Conservation (phyloP, 148 eudicot genomes). For the Rhododendron griersonianum region DNA sequence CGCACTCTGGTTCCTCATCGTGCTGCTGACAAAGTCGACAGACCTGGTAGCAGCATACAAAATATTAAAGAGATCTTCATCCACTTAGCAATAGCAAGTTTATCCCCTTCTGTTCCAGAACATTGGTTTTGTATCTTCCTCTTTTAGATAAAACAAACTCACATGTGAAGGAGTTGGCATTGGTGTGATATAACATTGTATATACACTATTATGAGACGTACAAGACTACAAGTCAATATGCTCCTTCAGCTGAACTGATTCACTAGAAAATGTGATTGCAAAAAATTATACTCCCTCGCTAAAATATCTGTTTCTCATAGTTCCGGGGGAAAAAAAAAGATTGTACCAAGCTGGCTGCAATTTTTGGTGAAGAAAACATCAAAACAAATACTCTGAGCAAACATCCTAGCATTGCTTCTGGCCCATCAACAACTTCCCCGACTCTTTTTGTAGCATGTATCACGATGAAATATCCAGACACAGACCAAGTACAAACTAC, state of each 20-base stretch:
- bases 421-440: background rate
- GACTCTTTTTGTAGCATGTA: background rate
- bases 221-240: background rate
- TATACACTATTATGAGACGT: background rate
- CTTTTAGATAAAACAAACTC: background rate
- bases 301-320: background rate
- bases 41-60: conserved; percentile 46
- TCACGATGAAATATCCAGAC: background rate
- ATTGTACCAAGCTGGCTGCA: background rate
- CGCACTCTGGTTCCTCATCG: conserved; percentile 75
- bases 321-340: background rate
- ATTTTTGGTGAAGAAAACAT: background rate
- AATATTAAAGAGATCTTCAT: background rate
- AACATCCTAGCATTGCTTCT: background rate
- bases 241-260: background rate
- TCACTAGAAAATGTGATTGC: background rate
- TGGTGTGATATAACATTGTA: background rate
- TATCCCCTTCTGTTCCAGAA: background rate
- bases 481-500: background rate
- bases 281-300: background rate
- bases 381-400: background rate
- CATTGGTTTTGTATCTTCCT: background rate
- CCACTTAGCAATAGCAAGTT: background rate
- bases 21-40: conserved; percentile 91
- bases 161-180: background rate